Conservation (phyloP, 305 asterid genomes). For the Coffea humblotiana region DNA sequence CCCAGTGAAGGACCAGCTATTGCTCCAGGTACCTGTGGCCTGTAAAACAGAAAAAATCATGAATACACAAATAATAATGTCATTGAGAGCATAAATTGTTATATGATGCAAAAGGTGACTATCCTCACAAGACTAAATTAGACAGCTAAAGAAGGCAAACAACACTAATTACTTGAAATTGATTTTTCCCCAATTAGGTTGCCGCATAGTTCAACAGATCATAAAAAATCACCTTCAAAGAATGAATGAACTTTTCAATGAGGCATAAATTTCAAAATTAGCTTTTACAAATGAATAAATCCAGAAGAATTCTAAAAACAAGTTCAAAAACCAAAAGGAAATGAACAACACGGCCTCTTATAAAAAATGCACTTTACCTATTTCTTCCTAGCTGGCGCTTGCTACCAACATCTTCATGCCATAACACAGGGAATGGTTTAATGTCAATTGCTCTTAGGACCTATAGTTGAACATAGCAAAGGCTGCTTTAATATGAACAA, state of each 20-base stretch:
- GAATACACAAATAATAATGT: conserved; percentile 15
- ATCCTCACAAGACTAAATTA: background rate
- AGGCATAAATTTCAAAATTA: background rate
- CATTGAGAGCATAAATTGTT: background rate
- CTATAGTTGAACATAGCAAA: conserved; percentile 42
- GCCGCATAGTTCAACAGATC: background rate
- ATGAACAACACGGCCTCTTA: background rate
- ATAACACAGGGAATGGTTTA: conserved; percentile 70
- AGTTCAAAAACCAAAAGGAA: background rate
- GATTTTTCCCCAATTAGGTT: too few relatives aligned
- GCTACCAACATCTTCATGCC: conserved; percentile 92
- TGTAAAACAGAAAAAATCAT: conserved; percentile 34
- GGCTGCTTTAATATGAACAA: background rate
- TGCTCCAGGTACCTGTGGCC: conserved; percentile 82
- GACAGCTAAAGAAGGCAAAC: background rate
- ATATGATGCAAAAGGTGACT: background rate
- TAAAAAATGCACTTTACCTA: conserved; percentile 44
- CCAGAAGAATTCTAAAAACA: background rate
- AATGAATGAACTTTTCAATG: background rate
- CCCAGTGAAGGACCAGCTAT: conserved; percentile 85
- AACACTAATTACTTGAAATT: background rate
- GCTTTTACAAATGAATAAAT: background rate
- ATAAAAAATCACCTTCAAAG: background rate
- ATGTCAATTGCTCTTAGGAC: conserved; percentile 61
- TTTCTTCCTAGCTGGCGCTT: conserved; percentile 60